These are phyloP conservation scores for Pythium brachiatum DNA, from an alignment of 352 stramenopile genomes.

Conservation along the genomic window DNA sequence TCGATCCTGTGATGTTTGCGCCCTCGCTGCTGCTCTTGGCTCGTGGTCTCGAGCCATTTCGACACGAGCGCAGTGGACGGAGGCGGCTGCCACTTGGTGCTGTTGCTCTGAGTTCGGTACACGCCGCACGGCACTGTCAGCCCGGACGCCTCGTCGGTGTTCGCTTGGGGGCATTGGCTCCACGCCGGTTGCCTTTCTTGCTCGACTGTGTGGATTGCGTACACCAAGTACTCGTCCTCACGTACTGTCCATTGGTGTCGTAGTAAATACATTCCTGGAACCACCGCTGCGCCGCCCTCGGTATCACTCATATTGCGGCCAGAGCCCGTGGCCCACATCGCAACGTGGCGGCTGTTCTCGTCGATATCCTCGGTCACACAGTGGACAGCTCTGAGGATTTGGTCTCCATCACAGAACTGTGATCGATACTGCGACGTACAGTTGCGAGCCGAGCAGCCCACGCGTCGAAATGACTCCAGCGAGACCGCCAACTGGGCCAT, in stretches of 20 bases:
- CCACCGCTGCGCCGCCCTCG: slow-evolving; percentile 5
- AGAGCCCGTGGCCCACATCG: slow-evolving; percentile 32
- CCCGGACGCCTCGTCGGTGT: not conserved
- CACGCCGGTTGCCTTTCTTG: slow-evolving; percentile 12
- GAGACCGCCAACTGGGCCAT: slow-evolving; percentile 36
- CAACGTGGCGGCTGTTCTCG: slow-evolving; percentile 3
- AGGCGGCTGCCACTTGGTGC: slow-evolving; percentile 16
- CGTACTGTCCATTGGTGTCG: slow-evolving; percentile 24
- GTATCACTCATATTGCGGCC: not conserved
- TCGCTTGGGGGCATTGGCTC: slow-evolving; percentile 5
- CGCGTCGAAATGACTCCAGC: slow-evolving; percentile 12
- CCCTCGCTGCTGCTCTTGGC: not conserved
- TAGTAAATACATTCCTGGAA: slow-evolving; percentile 23
- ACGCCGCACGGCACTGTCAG: slow-evolving; percentile 28
- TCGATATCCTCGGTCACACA: slow-evolving; percentile 23
- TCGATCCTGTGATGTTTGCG: not conserved
- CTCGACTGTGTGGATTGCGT: slow-evolving; percentile 30
- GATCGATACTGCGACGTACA: slow-evolving; percentile 27
- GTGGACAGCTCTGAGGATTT: slow-evolving; percentile 20
- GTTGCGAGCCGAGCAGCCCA: slow-evolving; percentile 22
- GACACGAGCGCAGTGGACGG: slow-evolving; percentile 12
- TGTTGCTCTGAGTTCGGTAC: slow-evolving; percentile 8
- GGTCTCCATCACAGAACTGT: slow-evolving; percentile 26
- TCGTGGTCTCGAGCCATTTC: slow-evolving; percentile 16
- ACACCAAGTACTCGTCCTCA: slow-evolving; percentile 16